A percentile compares a stretch with the other conserved stretches of the same genome.
Evolutionary conservation across 1,284 basidiomycete genomes (phyloP).

Genomic region (Dichomitus squalens): DNA sequence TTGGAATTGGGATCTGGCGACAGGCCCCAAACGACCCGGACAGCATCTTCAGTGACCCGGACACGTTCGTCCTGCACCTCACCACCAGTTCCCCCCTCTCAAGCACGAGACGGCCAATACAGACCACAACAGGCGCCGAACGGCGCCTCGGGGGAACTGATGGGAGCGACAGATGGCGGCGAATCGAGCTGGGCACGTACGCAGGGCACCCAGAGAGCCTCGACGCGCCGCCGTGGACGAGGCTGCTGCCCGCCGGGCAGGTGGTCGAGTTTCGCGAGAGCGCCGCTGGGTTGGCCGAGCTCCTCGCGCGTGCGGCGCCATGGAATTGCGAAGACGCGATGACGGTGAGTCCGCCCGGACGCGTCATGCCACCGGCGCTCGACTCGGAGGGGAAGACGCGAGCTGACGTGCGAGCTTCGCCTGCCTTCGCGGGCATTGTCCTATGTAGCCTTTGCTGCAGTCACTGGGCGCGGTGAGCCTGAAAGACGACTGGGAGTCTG

Average conservation of each 20-base stretch:
- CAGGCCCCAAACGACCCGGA: slow-evolving; percentile 19
- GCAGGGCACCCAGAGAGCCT: slow-evolving; percentile 15
- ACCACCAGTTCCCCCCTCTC: slow-evolving; percentile 3
- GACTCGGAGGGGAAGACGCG: background rate
- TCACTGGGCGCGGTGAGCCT: slow-evolving; percentile 14
- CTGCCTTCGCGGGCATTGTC: background rate
- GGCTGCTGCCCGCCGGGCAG: slow-evolving; percentile 7
- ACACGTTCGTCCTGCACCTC: slow-evolving; percentile 24
- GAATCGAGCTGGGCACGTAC: slow-evolving; percentile 21
- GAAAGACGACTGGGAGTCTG: slow-evolving; percentile 6
- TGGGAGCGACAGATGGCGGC: background rate
- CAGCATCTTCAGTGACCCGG: slow-evolving; percentile 18
- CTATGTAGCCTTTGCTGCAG: slow-evolving; percentile 11
- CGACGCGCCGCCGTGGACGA: slow-evolving; percentile 23
- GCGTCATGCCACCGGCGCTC: background rate
- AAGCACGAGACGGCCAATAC: background rate
- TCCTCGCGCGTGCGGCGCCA: slow-evolving; percentile 9
- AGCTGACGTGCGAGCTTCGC: background rate
- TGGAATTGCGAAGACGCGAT: slow-evolving; percentile 4
- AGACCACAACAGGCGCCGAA: background rate
- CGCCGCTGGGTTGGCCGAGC: slow-evolving; percentile 11
- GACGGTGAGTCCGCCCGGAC: slow-evolving; percentile 7
- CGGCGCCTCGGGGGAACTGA: background rate
- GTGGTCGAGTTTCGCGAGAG: slow-evolving; percentile 19
- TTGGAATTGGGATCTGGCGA: background rate